Evolutionary conservation across 2,329 filamentous ascomycete genomes (phyloP), one percentile per base, ranked within the genome.

Genomic region (Xylaria digitata): DNA sequence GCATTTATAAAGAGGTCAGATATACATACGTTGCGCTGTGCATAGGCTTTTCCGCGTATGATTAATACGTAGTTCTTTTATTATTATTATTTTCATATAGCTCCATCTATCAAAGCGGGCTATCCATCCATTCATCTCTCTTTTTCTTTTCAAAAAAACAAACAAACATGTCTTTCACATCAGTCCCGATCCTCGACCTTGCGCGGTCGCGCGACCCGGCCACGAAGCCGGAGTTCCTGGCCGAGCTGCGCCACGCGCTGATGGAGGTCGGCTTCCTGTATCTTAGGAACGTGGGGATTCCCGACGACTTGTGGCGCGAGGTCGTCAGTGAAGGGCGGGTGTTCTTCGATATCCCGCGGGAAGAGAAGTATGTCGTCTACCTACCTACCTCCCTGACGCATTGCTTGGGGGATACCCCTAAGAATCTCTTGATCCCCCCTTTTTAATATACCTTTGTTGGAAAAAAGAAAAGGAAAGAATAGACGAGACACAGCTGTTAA

Each of bases 231-330:
- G 81, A 81, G 37, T 96, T 97, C 74, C 85, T 96, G 0, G 79
- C 82, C 0, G 84, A 92, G 61, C 84, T 97, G 37, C 90, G 91
- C 17, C 83, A 91, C 78, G 92, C 92, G 0, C 81, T 97, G 37
- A 87, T 97, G 74, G 91, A 95, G 77, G 92, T 96, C n/a, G 93
- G 93, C 1, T 97, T 97, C 75, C 79, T 96, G 23, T 97, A 97
- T 75, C 86, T 97, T 68, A 90, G 90, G 75, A 94, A 96, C 75
- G 90, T 92, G 2, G 91, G 90, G 23, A 89, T 95, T 57, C 83
- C 90, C 5, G 85, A 90, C 17, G 82, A 86, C 45, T 80, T 95
- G 59, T 88, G 92, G 72, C 75, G 86, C 26, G 79, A 85, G 68
- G 92, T 95, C 30, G 88, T 93, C 60, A 74, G 80, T 2, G 85